These are phyloP conservation scores for Kodamaea sp. DNA, from an alignment of 1,139 yeast genomes.

Conservation along the genomic window DNA sequence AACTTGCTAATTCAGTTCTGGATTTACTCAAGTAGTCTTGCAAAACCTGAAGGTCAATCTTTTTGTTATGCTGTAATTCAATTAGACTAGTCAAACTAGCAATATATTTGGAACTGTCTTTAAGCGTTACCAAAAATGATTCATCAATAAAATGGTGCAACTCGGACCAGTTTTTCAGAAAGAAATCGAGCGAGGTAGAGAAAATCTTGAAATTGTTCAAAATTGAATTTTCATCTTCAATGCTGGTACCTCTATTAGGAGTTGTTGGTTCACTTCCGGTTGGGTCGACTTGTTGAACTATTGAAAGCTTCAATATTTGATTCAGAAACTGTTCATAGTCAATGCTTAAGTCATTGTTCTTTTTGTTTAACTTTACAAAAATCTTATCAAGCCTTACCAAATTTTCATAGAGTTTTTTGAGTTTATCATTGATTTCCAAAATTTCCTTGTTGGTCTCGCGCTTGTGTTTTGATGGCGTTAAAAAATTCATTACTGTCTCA, in stretches of 20 bases:
- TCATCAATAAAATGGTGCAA: slow-evolving; percentile 69
- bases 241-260: slow-evolving; percentile 9
- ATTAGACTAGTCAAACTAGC: slow-evolving; percentile 72
- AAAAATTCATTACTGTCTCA: slow-evolving; percentile 89
- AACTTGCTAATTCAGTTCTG: slow-evolving; percentile 59
- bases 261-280: slow-evolving; percentile 10
- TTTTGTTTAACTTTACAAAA: slow-evolving; percentile 69
- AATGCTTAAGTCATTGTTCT: slow-evolving; percentile 68
- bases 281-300: slow-evolving; percentile 36
- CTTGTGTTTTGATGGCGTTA: slow-evolving; percentile 69
- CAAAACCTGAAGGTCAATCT: slow-evolving; percentile 84
- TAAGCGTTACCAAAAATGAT: slow-evolving; percentile 76
- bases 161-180: slow-evolving; percentile 41
- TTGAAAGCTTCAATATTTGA: slow-evolving; percentile 69
- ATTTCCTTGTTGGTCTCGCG: slow-evolving; percentile 77
- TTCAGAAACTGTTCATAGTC: slow-evolving; percentile 74
- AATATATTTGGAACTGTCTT: slow-evolving; percentile 87
- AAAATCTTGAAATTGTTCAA: slow-evolving; percentile 40
- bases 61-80: slow-evolving; percentile 87
- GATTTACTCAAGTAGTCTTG: slow-evolving; percentile 77
- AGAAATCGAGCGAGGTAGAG: slow-evolving; percentile 52
- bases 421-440: slow-evolving; percentile 76
- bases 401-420: slow-evolving; percentile 83
- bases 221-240: slow-evolving; percentile 15
- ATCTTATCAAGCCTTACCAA: slow-evolving; percentile 76